Percentiles rank a stretch among this genome's conserved stretches.
These are phyloP conservation scores for Setomelanomma holmii DNA, from an alignment of 2,329 filamentous ascomycete species.

Conservation along the genomic window DNA sequence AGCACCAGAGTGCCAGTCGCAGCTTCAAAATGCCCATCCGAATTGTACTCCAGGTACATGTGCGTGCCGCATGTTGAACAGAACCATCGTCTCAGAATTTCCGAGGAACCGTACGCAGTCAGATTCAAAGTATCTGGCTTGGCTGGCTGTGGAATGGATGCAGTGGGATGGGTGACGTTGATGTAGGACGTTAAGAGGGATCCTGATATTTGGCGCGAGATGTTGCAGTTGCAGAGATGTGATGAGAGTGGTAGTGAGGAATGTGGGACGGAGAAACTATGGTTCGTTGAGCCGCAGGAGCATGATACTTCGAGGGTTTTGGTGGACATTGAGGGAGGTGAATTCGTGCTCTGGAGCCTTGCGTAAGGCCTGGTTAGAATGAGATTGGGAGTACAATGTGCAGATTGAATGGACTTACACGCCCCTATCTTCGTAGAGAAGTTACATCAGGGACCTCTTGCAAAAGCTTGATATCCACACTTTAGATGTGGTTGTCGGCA, in stretches of 20 bases:
- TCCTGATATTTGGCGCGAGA: slow-evolving; percentile 58
- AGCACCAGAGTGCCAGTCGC: slow-evolving; percentile 52
- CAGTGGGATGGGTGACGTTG: slow-evolving; percentile 40
- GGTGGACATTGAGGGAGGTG: background rate
- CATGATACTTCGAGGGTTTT: slow-evolving; percentile 48
- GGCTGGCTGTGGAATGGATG: background rate
- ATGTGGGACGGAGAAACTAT: slow-evolving; percentile 43
- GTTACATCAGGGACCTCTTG: too few species aligned
- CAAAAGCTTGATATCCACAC: too few species aligned
- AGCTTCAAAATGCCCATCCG: slow-evolving; percentile 43
- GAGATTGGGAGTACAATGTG: too few species aligned
- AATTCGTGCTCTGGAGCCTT: too few species aligned
- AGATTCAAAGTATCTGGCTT: slow-evolving; percentile 35
- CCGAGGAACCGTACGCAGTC: slow-evolving; percentile 48
- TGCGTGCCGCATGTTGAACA: slow-evolving; percentile 55
- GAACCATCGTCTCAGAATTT: slow-evolving; percentile 47
- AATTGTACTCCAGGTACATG: slow-evolving; percentile 52
- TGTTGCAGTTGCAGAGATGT: slow-evolving; percentile 58
- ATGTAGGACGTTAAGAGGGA: slow-evolving; percentile 51
- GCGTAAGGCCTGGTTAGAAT: too few species aligned
- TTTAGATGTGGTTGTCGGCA: too few species aligned
- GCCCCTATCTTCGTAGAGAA: too few species aligned
- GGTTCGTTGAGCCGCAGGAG: slow-evolving; percentile 53
- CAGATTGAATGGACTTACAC: too few species aligned
- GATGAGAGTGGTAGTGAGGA: slow-evolving; percentile 53